phyloP scores from a whole-genome alignment of 805 yeast species.

The Myxozyma vanderwaltii region DNA sequence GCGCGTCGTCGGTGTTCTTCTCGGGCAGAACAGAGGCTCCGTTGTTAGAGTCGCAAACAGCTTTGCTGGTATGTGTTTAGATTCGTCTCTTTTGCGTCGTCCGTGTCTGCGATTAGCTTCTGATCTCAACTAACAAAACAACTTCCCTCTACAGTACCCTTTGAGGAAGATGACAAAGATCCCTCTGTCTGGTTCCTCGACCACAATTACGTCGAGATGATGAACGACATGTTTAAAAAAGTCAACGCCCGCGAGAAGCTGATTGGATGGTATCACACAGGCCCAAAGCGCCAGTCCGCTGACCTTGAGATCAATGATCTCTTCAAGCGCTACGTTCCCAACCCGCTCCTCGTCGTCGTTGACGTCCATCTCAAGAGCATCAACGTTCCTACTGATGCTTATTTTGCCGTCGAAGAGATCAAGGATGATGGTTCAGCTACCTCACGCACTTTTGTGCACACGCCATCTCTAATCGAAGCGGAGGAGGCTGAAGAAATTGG shows the following conservation, averaged over 20 bases:
- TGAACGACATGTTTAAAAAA: constrained; percentile 97
- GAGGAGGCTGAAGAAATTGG: constrained; percentile 99
- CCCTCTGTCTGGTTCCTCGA: constrained; percentile 95
- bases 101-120: not conserved
- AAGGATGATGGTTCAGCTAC: constrained; percentile 94
- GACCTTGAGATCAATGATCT: constrained; percentile 90
- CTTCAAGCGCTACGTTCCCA: constrained; percentile 77
- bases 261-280: constrained; percentile 99
- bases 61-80: constrained; percentile 73
- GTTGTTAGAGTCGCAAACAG: constrained; percentile 80
- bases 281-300: constrained; percentile 85
- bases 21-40: constrained; percentile 70
- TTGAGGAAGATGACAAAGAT: constrained; percentile 93
- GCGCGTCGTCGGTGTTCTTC: constrained; percentile 89
- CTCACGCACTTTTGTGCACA: constrained; percentile 88
- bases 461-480: constrained; percentile 90
- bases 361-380: constrained; percentile 84
- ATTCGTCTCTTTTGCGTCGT: too few species aligned
- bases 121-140: not conserved
- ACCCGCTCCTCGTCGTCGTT: constrained; percentile 84
- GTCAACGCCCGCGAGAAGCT: constrained; percentile 95
- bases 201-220: constrained; percentile 91
- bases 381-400: constrained; percentile 95
- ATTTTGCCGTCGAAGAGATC: constrained; percentile 89
- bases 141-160: constrained; percentile 65